A percentile compares a stretch with the other conserved stretches of the same genome.
phyloP scores from a whole-genome alignment of 441 rosid genomes.

The Erysimum cheiri region DNA sequence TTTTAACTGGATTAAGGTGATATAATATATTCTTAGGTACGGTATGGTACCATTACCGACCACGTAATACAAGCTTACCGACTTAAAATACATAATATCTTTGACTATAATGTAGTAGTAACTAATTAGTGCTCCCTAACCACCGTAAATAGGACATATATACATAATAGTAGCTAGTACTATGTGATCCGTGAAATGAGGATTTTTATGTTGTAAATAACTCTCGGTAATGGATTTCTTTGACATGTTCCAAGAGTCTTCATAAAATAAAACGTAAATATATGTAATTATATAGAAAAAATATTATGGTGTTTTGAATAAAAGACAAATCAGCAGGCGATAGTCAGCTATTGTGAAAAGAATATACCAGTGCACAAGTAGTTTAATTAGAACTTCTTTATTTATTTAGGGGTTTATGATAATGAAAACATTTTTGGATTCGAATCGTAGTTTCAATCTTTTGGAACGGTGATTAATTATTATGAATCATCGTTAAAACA shows the following conservation, averaged over 20 bases:
- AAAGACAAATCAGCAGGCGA: slow-evolving; percentile 9
- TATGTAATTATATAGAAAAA: no score
- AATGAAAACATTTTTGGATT: slow-evolving; percentile 1
- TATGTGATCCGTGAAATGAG: slow-evolving; percentile 35
- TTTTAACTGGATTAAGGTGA: slow-evolving; percentile 15
- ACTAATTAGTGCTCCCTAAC: background rate
- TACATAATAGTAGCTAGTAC: background rate
- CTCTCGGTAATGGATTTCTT: slow-evolving; percentile 18
- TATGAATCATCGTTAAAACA: background rate
- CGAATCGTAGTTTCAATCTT: background rate
- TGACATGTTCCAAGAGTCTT: slow-evolving; percentile 34
- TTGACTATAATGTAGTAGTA: background rate
- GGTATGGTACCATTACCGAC: slow-evolving; percentile 34
- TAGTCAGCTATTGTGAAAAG: slow-evolving; percentile 23
- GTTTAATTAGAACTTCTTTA: background rate
- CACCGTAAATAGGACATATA: slow-evolving; percentile 1
- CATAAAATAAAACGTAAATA: background rate
- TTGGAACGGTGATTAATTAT: background rate
- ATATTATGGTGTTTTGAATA: background rate
- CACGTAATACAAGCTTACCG: slow-evolving; percentile 25
- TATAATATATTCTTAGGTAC: slow-evolving; percentile 27
- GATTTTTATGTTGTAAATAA: slow-evolving; percentile 21
- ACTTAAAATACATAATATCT: slow-evolving; percentile 6
- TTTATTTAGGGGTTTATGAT: background rate
- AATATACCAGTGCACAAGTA: background rate